These are phyloP conservation scores for Lactifluus subvellereus DNA, from an alignment of 768 basidiomycete species.

Conservation along the genomic window DNA sequence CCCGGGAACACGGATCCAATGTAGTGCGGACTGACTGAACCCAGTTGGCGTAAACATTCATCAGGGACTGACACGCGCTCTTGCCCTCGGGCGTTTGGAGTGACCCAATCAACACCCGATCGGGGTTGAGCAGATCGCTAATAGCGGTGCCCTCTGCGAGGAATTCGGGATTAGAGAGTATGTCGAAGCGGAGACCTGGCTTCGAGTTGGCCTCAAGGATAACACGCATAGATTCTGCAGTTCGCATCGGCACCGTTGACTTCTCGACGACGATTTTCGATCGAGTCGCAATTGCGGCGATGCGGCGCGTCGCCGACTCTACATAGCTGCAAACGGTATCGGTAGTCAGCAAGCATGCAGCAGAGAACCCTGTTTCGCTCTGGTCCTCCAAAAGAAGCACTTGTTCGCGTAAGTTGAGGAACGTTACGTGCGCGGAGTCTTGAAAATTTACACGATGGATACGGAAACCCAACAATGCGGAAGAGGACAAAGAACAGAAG, in stretches of 20 bases:
- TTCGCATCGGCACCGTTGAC: conserved; percentile 97
- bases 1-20: not conserved
- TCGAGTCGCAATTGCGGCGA: conserved; percentile 83
- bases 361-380: not conserved
- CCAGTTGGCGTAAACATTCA: conserved; percentile 92
- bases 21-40: conserved; percentile 60
- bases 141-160: conserved; percentile 98
- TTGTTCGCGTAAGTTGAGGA: not conserved
- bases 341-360: conserved; percentile 2
- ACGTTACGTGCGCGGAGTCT: not conserved
- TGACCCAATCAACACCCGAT: conserved; percentile 96
- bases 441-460: not conserved
- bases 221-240: conserved; percentile 98
- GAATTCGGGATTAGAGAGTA: conserved; percentile 99
- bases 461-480: not conserved
- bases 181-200: conserved; percentile 87
- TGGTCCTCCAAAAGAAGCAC: not conserved
- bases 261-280: conserved; percentile 99
- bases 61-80: conserved; percentile 69
- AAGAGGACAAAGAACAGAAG: not conserved
- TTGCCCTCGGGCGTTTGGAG: conserved; percentile 84
- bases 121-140: conserved; percentile 77
- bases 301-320: conserved; percentile 93
- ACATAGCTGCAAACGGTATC: conserved; percentile 63
- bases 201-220: conserved; percentile 98